Evolutionary conservation across 169 alveolate species (phyloP), one percentile per base, ranked within the genome.

Genomic region (Babesia ovis): DNA sequence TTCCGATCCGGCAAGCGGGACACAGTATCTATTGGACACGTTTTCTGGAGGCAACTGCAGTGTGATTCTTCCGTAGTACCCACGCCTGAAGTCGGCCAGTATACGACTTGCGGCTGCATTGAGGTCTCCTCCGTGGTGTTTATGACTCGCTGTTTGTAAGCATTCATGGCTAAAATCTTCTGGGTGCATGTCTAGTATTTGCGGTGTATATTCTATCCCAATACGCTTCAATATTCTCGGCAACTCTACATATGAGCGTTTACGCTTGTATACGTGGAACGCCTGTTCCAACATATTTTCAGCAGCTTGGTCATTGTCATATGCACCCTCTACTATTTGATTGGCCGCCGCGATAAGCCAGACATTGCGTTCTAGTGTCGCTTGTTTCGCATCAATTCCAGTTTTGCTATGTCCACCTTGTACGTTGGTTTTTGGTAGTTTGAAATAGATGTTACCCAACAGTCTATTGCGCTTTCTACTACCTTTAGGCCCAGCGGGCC

Each of bases 71-170:
- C 95, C 95, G 18, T 88, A 82, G 66, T 80, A 74, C 23, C 92
- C 86, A 51, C 89, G 90, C 35, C 91, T 46, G 62, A 91, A 84
- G 61, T 91, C 95, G 25, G 90, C 76, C 39, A 91, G 89, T 3
- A 91, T 67, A 20, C 93, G 84, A 82, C 85, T 82, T 27, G 93
- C 83, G 4, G 93, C 93, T 4, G 86, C 86, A 35, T 85, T 84
- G 35, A 81, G 43, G 62, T 89, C 84, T 51, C 84, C 75, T 0
- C 74, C 80, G 46, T 64, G 68, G 35, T 68, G 69, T 45, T 55
- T 55, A 23, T 68, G 59, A 25, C 74, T 64, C 18, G 74, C 74
- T 9, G 61, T 50, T 22, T 64, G 74, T 32, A 64, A 34, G 61
- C 74, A 64, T n/a, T 48, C 62, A 35, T 64, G 74, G 61, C 74